Evolutionary conservation across 495 filamentous ascomycete genomes (phyloP).

Genomic region (Aspergillus sclerotiicarbonarius): DNA sequence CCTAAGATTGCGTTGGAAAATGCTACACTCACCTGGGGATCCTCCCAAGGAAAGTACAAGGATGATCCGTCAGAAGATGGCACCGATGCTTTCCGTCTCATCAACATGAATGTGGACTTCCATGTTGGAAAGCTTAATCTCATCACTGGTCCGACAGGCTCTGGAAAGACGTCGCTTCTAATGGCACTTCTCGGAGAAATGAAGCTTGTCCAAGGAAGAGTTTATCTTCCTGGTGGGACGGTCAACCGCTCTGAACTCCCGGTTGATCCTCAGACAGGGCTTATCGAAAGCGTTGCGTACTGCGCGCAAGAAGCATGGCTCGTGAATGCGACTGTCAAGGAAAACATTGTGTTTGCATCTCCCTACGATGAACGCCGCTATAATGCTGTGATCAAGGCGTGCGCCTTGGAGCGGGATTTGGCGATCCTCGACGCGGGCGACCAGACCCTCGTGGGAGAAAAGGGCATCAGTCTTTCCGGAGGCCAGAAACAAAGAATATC

Average conservation of each 20-base stretch:
- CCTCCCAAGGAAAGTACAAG: conserved; percentile 36
- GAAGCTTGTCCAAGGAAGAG: conserved; percentile 76
- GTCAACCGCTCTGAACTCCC: conserved; percentile 79
- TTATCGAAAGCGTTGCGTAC: conserved; percentile 91
- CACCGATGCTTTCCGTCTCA: conserved; percentile 70
- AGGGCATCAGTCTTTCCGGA: conserved; percentile 94
- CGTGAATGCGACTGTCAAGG: conserved; percentile 91
- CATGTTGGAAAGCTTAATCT: conserved; percentile 79
- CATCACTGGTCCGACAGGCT: conserved; percentile 88
- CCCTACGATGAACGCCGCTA: conserved; percentile 82
- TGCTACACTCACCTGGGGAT: conserved; percentile 87
- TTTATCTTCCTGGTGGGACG: conserved; percentile 76
- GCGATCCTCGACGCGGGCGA: conserved; percentile 91
- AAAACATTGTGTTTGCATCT: conserved; percentile 93
- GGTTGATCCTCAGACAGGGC: conserved; percentile 76
- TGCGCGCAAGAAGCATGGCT: conserved; percentile 98
- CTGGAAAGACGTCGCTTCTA: conserved; percentile 89
- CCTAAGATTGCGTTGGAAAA: conserved; percentile 77
- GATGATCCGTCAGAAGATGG: conserved; percentile 21
- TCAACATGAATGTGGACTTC: conserved; percentile 77
- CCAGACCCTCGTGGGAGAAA: conserved; percentile 92
- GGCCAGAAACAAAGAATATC: conserved; percentile 99
- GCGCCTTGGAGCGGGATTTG: conserved; percentile 89
- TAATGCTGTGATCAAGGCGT: conserved; percentile 82
- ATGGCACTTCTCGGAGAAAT: conserved; percentile 98